A percentile compares a stretch with the other conserved stretches of the same genome.
phyloP scores from a whole-genome alignment of 2,329 filamentous ascomycete species.

The Colletotrichum ledebouriae region DNA sequence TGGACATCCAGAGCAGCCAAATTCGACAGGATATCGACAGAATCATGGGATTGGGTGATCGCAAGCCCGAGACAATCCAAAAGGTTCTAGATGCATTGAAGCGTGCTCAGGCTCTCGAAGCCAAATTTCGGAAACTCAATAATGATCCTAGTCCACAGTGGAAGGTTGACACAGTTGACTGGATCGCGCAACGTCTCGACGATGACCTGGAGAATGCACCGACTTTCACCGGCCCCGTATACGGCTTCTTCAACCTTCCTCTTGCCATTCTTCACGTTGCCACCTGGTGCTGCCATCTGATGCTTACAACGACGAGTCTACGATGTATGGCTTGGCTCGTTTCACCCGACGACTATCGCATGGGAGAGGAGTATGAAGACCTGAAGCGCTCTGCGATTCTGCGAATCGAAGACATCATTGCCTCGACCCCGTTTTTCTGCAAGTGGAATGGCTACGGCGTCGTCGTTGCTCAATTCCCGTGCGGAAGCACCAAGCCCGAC shows the following conservation, averaged over 20 bases:
- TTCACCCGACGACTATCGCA: constrained; percentile 41
- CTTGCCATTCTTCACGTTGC: constrained; percentile 44
- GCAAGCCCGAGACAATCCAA: constrained; percentile 37
- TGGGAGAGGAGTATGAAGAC: constrained; percentile 42
- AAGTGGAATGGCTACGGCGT: constrained; percentile 43
- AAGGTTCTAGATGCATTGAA: constrained; percentile 40
- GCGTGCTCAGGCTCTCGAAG: constrained; percentile 39
- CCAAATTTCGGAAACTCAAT: constrained; percentile 40
- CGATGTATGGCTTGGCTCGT: constrained; percentile 45
- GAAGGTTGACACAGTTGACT: constrained; percentile 38
- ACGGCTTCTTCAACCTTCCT: constrained; percentile 44
- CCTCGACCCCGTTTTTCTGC: constrained; percentile 43
- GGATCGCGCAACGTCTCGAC: constrained; percentile 36
- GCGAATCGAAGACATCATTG: constrained; percentile 43
- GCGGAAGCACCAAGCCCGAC: constrained; percentile 34
- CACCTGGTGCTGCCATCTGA: constrained; percentile 44
- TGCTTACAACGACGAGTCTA: constrained; percentile 45
- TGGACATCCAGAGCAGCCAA: constrained; percentile 44
- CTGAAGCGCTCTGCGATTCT: constrained; percentile 40
- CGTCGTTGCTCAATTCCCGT: constrained; percentile 41
- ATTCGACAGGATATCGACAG: constrained; percentile 44
- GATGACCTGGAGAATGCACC: constrained; percentile 34
- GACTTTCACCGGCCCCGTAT: constrained; percentile 40
- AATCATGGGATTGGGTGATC: constrained; percentile 27
- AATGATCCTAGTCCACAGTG: constrained; percentile 42